Evolutionary conservation across 257 asterid genomes (phyloP), one percentile per base, ranked within the genome.

Genomic region (Coffea canephora): DNA sequence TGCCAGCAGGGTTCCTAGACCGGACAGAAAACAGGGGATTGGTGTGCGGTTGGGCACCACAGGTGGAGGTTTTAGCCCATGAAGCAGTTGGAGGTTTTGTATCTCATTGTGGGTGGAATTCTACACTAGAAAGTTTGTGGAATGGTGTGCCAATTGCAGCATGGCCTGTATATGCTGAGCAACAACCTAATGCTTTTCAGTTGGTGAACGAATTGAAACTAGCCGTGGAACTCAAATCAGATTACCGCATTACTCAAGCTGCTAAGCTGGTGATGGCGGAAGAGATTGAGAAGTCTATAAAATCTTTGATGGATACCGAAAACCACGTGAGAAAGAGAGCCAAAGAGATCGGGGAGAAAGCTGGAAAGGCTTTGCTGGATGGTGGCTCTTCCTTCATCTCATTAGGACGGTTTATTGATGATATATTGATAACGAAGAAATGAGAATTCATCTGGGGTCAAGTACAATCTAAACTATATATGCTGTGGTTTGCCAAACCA

Each of bases 31-130:
- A 64, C 27, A 65, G 64, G 21, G 79, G 79, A 64, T 6, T 76
- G 64, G 79, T 76, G 62, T 76, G 79, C 46, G 54, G 62, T 3
- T 76, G 79, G 79, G 49, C 64, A 34, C 73, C 79, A 1, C 79
- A 76, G 19, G 1, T 76, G 79, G 48, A 76, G 9, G 34, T 76
- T 46, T 31, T 76, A 25, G 79, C 46, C 49, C 79, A 76, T 46
- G 52, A 76, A 46, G 72, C 73, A 0, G 79, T 76, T 59, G 79
- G 79, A 11, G 79, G 79, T 11, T 76, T 76, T 46, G 79, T 76
- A 0, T 76, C 79, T 15, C 79, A 76, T 8, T 76, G 79, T 25
- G 72, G 79, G 4, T 76, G 72, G 79, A 76, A 76, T 16, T 76
- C 79, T 3, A 10, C 46, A 31, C 36, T 76, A 19, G 79, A 76